Percentiles rank a stretch among this genome's conserved stretches.
Evolutionary conservation across 495 filamentous ascomycete genomes (phyloP).

Genomic region (Podospora didyma): DNA sequence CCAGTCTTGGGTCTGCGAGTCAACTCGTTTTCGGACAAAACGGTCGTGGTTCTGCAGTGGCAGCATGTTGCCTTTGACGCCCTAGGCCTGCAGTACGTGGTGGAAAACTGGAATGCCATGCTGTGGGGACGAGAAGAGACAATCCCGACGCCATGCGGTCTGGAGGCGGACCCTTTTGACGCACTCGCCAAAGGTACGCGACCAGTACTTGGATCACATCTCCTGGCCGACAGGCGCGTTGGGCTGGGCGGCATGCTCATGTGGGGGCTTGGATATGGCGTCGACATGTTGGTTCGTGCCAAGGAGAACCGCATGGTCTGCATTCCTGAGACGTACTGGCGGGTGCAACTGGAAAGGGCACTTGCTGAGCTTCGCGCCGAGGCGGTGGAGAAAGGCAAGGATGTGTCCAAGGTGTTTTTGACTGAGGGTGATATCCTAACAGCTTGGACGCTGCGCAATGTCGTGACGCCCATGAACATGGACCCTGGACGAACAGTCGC

Average conservation of each 20-base stretch:
- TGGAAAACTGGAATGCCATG: slow-evolving; percentile 20
- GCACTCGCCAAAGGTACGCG: slow-evolving; percentile 10
- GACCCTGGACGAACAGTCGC: slow-evolving; percentile 17
- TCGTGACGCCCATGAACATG: slow-evolving; percentile 15
- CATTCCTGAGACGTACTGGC: slow-evolving; percentile 24
- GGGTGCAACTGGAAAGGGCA: slow-evolving; percentile 16
- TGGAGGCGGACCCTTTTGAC: slow-evolving; percentile 17
- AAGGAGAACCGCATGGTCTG: slow-evolving; percentile 37
- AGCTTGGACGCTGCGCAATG: slow-evolving; percentile 31
- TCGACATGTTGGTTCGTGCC: slow-evolving; percentile 21
- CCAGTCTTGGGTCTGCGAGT: slow-evolving; percentile 25
- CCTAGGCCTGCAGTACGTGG: slow-evolving; percentile 19
- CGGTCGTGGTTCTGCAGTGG: slow-evolving; percentile 32
- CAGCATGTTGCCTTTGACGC: slow-evolving; percentile 27
- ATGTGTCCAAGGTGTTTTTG: slow-evolving; percentile 33
- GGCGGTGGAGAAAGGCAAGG: slow-evolving; percentile 19
- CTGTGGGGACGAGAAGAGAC: slow-evolving; percentile 19
- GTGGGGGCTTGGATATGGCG: slow-evolving; percentile 24
- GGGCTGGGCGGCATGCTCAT: slow-evolving; percentile 22
- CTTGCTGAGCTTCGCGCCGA: slow-evolving; percentile 26
- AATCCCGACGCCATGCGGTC: slow-evolving; percentile 17
- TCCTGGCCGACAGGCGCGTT: slow-evolving; percentile 14
- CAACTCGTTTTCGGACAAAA: slow-evolving; percentile 28
- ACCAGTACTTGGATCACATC: slow-evolving; percentile 8
- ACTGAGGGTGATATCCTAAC: slow-evolving; percentile 40